phyloP scores from a whole-genome alignment of 176 grass and related monocot genomes.

The Triticum urartu region DNA sequence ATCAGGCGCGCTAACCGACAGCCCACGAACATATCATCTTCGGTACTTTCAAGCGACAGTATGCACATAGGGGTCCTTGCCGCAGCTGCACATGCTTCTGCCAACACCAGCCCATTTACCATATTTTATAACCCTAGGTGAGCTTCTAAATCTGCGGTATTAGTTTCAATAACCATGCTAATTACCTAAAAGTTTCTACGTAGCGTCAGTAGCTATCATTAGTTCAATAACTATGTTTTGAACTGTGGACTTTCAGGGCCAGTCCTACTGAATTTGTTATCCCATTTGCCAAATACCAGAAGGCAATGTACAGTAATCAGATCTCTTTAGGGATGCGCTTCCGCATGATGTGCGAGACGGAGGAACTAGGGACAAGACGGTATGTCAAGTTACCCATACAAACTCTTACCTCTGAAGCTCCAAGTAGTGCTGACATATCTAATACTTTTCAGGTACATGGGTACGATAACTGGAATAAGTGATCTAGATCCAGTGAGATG shows the following conservation, averaged over 20 bases:
- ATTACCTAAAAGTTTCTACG: background rate
- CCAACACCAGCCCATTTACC: constrained; percentile 92
- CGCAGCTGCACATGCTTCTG: constrained; percentile 96
- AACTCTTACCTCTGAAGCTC: background rate
- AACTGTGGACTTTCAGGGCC: constrained; percentile 63
- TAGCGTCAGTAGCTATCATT: background rate
- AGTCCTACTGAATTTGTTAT: constrained; percentile 98
- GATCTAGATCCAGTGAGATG: constrained; percentile 95
- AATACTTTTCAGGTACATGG: constrained; percentile 81
- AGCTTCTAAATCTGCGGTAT: constrained; percentile 22
- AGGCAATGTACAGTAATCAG: constrained; percentile 86
- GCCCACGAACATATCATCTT: constrained; percentile 88
- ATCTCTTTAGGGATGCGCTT: constrained; percentile 96
- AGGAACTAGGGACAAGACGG: constrained; percentile 93
- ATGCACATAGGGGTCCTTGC: constrained; percentile 99
- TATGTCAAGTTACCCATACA: constrained; percentile 15
- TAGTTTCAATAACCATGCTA: constrained; percentile 9
- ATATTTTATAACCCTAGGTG: constrained; percentile 99
- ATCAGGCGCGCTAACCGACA: constrained; percentile 85
- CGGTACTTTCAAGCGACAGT: constrained; percentile 95
- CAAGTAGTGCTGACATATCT: background rate
- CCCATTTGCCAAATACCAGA: constrained; percentile 99
- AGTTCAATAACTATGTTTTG: constrained; percentile 5
- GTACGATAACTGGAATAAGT: constrained; percentile 95
- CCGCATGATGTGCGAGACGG: constrained; percentile 96